Base-by-base conservation (phyloP, 1,139 yeast genomes). In the Blastobotrys proliferans region DNA sequence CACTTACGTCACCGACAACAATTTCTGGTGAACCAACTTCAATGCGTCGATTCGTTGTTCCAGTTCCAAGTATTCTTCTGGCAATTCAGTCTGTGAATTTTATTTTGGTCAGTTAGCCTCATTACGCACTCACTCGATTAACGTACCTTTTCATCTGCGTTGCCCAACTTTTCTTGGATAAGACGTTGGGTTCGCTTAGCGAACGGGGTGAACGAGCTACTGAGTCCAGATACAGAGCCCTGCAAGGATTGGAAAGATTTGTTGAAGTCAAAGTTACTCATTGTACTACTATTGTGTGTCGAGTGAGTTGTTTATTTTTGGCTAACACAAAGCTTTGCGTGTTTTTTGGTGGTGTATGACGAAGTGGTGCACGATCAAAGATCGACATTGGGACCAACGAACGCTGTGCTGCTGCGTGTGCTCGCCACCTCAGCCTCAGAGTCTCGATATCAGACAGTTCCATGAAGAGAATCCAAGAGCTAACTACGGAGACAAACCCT, bases 171-270 rank as follows among this genome's bases (percentile, higher is more conserved):
- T 64, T 86, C 95, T 63, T 84, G 94, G 44, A 86, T 79, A 60
- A 82, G 65, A 51, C 94, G 76, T 43, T 82, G 77, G 17, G 95
- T 85, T 61, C 94, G 77, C 64, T 82, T 87, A 30, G 95, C 95
- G 52, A 83, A 73, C 6, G 85, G 84, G 40, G 75, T 68, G 47
- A 74, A 50, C 34, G 68, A 64, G 25, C 68, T 55, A 38, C 68
- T 57, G 14, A 68, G 47, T 13, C 67, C 72, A 27, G 61, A 50
- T 25, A 64, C 67, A 27, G 62, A 52, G 35, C 63, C 64, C 45
- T 60, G 60, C 28, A 65, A 49, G 21, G 57, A 54, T 46, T 62
- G 65, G 40, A 69, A 54, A 10, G 69, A 61, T 51, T 68, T 66
- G 55, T 66, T 66, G 50, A 68, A 57, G 45, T 63, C 64, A 44